phyloP scores from a whole-genome alignment of 78 protist genomes.

The Dictyostelium purpureum region DNA sequence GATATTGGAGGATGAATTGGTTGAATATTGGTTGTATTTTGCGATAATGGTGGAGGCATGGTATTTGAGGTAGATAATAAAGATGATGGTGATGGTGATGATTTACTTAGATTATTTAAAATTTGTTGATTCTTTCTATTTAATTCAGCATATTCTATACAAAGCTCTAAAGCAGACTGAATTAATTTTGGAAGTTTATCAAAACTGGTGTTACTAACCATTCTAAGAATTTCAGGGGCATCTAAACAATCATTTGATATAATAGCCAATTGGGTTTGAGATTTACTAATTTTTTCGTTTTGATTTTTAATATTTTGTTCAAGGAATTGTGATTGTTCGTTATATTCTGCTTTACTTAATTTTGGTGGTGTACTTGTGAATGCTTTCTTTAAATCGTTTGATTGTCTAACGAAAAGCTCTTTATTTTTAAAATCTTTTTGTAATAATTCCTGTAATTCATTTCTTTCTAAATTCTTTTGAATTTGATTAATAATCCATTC shows the following conservation, averaged over 20 bases:
- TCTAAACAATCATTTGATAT: constrained; percentile 47
- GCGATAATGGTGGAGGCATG: background rate
- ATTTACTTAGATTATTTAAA: background rate
- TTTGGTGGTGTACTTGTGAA: background rate
- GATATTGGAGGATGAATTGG: background rate
- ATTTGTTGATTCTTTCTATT: constrained; percentile 29
- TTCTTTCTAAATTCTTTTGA: constrained; percentile 46
- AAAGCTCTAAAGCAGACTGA: constrained; percentile 70
- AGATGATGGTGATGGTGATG: background rate
- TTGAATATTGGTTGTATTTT: background rate
- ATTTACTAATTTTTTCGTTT: constrained; percentile 31
- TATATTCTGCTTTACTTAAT: constrained; percentile 7
- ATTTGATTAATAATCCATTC: constrained; percentile 68
- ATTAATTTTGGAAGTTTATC: constrained; percentile 65
- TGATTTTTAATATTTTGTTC: constrained; percentile 48
- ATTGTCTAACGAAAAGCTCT: constrained; percentile 38
- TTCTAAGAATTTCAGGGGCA: constrained; percentile 47
- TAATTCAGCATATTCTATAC: constrained; percentile 70
- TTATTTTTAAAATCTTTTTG: constrained; percentile 9
- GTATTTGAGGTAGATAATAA: background rate
- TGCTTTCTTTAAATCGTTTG: constrained; percentile 34
- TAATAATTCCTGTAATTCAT: constrained; percentile 33
- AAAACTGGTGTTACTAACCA: constrained; percentile 50
- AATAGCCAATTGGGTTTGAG: constrained; percentile 29
- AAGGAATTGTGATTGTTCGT: constrained; percentile 37